Conservation (phyloP, 345 rosid species). For the Ricinus communis region DNA sequence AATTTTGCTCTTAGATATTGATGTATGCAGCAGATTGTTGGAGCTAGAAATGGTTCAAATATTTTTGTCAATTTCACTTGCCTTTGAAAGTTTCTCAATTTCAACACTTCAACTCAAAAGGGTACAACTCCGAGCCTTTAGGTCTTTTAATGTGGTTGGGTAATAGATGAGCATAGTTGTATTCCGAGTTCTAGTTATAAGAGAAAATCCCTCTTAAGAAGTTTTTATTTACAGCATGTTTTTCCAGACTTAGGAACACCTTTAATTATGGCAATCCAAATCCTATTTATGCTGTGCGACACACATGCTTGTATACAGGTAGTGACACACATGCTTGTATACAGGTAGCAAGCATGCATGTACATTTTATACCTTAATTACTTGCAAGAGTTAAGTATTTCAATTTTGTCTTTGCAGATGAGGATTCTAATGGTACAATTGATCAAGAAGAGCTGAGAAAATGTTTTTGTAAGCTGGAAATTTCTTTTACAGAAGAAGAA, state of each 20-base stretch:
- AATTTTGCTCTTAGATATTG: not conserved
- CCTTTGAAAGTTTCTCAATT: not conserved
- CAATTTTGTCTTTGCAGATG: conserved; percentile 46
- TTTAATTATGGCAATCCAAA: not conserved
- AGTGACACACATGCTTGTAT: not conserved
- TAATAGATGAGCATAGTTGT: too few species aligned
- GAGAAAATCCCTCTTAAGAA: not conserved
- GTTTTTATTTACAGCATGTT: too few species aligned
- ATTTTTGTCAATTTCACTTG: not conserved
- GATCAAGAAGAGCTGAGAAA: conserved; percentile 76
- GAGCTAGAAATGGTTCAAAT: not conserved
- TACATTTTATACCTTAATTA: not conserved
- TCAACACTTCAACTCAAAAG: too few species aligned
- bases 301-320: not conserved
- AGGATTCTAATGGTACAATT: conserved; percentile 77
- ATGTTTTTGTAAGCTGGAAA: conserved; percentile 67
- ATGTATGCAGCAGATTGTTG: not conserved
- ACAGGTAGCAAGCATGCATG: not conserved
- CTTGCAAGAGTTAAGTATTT: not conserved
- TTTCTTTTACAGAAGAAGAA: conserved; percentile 78
- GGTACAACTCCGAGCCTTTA: not conserved
- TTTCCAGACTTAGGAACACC: too few species aligned
- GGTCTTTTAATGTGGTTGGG: too few species aligned
- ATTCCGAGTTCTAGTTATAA: not conserved
- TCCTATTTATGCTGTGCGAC: not conserved